phyloP scores from a whole-genome alignment of 331 rosid genomes.

The Prunus yedoensis region DNA sequence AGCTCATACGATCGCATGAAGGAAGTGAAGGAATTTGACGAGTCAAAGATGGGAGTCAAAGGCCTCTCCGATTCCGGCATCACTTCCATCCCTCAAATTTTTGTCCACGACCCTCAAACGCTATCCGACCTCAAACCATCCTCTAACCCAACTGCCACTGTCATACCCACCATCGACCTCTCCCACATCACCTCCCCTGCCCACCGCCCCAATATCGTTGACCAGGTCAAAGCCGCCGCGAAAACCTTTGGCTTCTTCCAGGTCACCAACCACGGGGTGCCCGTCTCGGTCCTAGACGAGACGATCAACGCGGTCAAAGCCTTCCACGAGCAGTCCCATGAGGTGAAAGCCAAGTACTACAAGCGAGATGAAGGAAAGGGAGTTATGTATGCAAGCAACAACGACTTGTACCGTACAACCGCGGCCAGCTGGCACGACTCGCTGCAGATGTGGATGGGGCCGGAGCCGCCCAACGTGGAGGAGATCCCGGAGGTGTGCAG shows the following conservation, averaged over 20 bases:
- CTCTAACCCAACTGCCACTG: background rate
- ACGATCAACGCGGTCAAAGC: slow-evolving; percentile 37
- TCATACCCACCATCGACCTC: slow-evolving; percentile 43
- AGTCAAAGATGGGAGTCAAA: slow-evolving; percentile 51
- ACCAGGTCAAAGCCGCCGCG: slow-evolving; percentile 40
- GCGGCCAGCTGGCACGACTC: slow-evolving; percentile 41
- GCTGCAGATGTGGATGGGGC: slow-evolving; percentile 30
- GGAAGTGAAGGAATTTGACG: slow-evolving; percentile 44
- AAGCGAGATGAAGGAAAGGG: slow-evolving; percentile 40
- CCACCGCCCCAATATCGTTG: slow-evolving; percentile 26
- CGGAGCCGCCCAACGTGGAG: slow-evolving; percentile 8
- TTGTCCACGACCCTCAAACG: slow-evolving; percentile 38
- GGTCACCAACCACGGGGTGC: slow-evolving; percentile 45
- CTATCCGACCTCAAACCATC: slow-evolving; percentile 31
- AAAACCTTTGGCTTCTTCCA: slow-evolving; percentile 54
- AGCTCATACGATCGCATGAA: slow-evolving; percentile 25
- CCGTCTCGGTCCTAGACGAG: slow-evolving; percentile 9
- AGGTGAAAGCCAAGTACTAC: slow-evolving; percentile 32
- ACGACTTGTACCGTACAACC: slow-evolving; percentile 34
- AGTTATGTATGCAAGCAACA: slow-evolving; percentile 39
- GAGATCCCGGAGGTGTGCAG: slow-evolving; percentile 36
- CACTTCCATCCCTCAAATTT: slow-evolving; percentile 41
- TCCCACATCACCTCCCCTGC: slow-evolving; percentile 18
- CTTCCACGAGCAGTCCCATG: slow-evolving; percentile 39
- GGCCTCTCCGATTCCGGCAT: slow-evolving; percentile 52